Percentiles rank a stretch among this genome's conserved stretches.
Conservation (phyloP, 2,329 filamentous ascomycete species). For the Pezicula carpinea region DNA sequence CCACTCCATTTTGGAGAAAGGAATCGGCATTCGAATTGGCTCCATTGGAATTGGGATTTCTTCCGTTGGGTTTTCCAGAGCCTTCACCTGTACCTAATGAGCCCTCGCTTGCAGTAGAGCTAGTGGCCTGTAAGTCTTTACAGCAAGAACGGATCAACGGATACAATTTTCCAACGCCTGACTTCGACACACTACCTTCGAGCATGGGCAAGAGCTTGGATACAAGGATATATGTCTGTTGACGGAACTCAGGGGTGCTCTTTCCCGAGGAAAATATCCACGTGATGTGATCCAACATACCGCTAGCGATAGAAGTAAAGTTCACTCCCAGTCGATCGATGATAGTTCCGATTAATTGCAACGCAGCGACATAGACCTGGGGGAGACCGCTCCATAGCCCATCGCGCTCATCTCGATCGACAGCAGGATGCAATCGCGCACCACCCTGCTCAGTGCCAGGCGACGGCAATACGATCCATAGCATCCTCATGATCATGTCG, state of each 20-base stretch:
- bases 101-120: constrained; percentile 25
- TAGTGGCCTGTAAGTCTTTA: constrained; percentile 59
- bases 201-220: constrained; percentile 52
- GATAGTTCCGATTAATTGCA: constrained; percentile 57
- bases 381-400: constrained; percentile 71
- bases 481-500: constrained; percentile 66
- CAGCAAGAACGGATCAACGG: constrained; percentile 65
- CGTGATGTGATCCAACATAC: constrained; percentile 64
- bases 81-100: not conserved
- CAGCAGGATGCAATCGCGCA: constrained; percentile 64
- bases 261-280: constrained; percentile 64
- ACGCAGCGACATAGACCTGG: constrained; percentile 65
- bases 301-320: constrained; percentile 55
- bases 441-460: constrained; percentile 12
- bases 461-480: constrained; percentile 53
- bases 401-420: constrained; percentile 77
- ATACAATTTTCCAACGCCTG: constrained; percentile 58
- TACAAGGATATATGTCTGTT: constrained; percentile 55
- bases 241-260: constrained; percentile 49
- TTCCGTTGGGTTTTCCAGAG: constrained; percentile 25
- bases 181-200: constrained; percentile 63
- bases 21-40: constrained; percentile 63
- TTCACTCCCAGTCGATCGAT: constrained; percentile 52
- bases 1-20: constrained; percentile 50
- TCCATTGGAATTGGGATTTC: constrained; percentile 32